Conservation (phyloP, 768 basidiomycete genomes). For the Guyanaporus albipodus region DNA sequence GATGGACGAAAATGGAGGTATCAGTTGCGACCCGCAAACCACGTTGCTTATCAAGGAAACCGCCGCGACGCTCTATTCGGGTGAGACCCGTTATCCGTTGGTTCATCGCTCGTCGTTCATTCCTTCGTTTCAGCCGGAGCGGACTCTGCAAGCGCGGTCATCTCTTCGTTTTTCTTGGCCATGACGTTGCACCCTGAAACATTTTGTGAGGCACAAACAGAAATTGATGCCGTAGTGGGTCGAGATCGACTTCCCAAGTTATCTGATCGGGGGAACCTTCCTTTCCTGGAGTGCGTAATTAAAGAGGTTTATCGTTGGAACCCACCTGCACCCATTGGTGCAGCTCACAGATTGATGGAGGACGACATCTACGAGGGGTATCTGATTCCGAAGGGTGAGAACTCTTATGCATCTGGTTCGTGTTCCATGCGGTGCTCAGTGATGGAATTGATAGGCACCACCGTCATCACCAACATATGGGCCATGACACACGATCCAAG, state of each 20-base stretch:
- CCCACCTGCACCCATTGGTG: slow-evolving; percentile 6
- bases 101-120: neutral
- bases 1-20: slow-evolving; percentile 3
- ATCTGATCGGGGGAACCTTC: slow-evolving; percentile 5
- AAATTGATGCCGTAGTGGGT: slow-evolving; percentile 8
- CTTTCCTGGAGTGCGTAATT: slow-evolving; percentile 30
- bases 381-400: slow-evolving; percentile 3
- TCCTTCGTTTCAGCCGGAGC: neutral
- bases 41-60: slow-evolving; percentile 3
- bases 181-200: slow-evolving; percentile 8
- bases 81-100: neutral
- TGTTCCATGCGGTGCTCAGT: neutral
- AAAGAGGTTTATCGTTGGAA: slow-evolving; percentile 24
- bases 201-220: slow-evolving; percentile 8
- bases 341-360: slow-evolving; percentile 10
- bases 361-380: no score
- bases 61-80: slow-evolving; percentile 1
- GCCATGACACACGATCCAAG: slow-evolving; percentile 2
- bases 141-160: slow-evolving; percentile 2
- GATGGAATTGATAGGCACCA: neutral
- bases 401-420: neutral
- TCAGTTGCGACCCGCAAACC: neutral
- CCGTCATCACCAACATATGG: slow-evolving; percentile 4
- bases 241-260: slow-evolving; percentile 9
- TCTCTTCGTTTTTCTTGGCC: slow-evolving; percentile 30